Evolutionary conservation across 371 early-diverging fungal species (phyloP).

Genomic region (Actinomortierella ambigua): DNA sequence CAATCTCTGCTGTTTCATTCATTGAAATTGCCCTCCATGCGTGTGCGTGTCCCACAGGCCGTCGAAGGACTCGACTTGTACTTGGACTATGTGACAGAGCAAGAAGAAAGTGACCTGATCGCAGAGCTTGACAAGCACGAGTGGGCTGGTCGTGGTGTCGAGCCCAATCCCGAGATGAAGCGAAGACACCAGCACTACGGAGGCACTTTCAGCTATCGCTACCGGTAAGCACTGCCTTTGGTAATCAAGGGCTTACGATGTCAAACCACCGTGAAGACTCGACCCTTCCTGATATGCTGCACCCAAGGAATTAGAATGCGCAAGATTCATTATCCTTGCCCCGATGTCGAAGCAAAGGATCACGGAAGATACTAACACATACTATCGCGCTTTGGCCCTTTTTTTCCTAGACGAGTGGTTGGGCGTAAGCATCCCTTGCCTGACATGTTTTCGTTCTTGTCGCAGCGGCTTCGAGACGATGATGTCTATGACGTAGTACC

Average conservation of each 20-base stretch:
- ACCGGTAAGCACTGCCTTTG: slow-evolving; percentile 49
- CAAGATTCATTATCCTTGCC: too few species aligned
- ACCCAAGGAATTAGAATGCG: too few species aligned
- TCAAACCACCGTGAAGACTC: too few species aligned
- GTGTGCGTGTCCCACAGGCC: too few species aligned
- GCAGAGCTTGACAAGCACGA: slow-evolving; percentile 22
- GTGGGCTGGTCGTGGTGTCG: slow-evolving; percentile 37
- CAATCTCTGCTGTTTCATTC: too few species aligned
- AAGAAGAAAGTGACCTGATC: slow-evolving; percentile 27
- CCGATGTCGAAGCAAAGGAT: too few species aligned
- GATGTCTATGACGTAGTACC: slow-evolving; percentile 51
- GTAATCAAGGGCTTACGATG: too few species aligned
- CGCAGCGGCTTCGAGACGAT: slow-evolving; percentile 40
- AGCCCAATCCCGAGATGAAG: slow-evolving; percentile 77
- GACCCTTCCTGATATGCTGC: too few species aligned
- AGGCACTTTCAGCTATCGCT: slow-evolving; percentile 69
- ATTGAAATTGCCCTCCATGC: too few species aligned
- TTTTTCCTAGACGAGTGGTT: slow-evolving; percentile 52
- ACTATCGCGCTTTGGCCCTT: not conserved
- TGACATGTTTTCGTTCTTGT: slow-evolving; percentile 47
- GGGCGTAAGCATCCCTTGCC: slow-evolving; percentile 65
- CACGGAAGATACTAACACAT: not conserved
- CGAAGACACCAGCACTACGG: slow-evolving; percentile 81
- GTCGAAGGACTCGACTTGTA: slow-evolving; percentile 22
- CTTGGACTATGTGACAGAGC: slow-evolving; percentile 23